Evolutionary conservation across 306 rosid genomes (phyloP).

Genomic region (Prunus mume): DNA sequence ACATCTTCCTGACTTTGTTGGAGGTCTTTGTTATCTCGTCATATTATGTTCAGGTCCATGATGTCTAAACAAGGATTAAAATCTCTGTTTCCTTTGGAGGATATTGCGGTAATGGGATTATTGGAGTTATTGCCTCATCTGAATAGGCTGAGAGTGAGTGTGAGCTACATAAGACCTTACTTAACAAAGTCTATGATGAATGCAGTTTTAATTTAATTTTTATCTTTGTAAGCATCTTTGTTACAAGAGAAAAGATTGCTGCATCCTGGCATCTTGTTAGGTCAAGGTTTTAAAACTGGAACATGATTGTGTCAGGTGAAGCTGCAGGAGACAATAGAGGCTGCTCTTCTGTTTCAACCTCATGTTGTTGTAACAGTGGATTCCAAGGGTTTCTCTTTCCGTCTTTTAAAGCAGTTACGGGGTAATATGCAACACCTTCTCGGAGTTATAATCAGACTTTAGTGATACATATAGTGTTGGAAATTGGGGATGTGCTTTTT

Average conservation of each 20-base stretch:
- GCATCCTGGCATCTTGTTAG: background rate
- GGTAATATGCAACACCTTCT: slow-evolving; percentile 51
- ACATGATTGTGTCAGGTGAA: slow-evolving; percentile 47
- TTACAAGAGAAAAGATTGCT: background rate
- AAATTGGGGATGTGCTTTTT: slow-evolving; percentile 45
- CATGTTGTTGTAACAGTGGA: slow-evolving; percentile 81
- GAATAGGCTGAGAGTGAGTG: slow-evolving; percentile 65
- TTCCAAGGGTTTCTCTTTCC: slow-evolving; percentile 87
- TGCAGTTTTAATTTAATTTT: background rate
- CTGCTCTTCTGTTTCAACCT: slow-evolving; percentile 75
- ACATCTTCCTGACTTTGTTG: background rate
- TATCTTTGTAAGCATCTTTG: background rate
- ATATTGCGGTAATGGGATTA: slow-evolving; percentile 87
- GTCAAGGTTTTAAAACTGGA: slow-evolving; percentile 8
- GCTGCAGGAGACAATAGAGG: slow-evolving; percentile 68
- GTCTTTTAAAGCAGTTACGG: slow-evolving; percentile 70
- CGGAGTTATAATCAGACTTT: slow-evolving; percentile 23
- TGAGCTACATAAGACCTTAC: slow-evolving; percentile 8
- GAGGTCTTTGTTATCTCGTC: background rate
- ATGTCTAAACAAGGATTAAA: slow-evolving; percentile 71
- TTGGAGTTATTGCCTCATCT: slow-evolving; percentile 89
- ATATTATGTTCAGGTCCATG: slow-evolving; percentile 52
- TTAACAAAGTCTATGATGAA: background rate
- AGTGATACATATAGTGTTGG: slow-evolving; percentile 32
- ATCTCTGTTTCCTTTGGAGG: slow-evolving; percentile 75